phyloP scores from a whole-genome alignment of 305 asterid genomes.

The Stenogyne calaminthoides region DNA sequence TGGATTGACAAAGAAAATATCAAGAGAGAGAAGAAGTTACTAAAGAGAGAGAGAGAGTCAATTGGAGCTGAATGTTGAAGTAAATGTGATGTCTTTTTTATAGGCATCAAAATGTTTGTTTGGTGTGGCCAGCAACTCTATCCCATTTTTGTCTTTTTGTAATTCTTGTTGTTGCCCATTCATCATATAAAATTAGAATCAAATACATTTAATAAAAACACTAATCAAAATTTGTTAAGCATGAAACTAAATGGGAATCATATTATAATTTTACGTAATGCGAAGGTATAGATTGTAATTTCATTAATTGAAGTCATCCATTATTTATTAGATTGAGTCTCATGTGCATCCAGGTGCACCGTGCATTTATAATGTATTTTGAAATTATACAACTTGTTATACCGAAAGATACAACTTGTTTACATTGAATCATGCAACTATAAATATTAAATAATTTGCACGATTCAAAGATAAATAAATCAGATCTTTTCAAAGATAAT shows the following conservation, averaged over 20 bases:
- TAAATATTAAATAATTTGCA: too few species aligned
- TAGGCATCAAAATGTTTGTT: constrained; percentile 37
- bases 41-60: neutral
- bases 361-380: too few species aligned
- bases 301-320: neutral
- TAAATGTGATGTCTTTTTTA: constrained; percentile 42
- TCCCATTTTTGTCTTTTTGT: constrained; percentile 5
- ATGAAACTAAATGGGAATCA: neutral
- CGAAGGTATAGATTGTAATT: too few species aligned
- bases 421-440: too few species aligned
- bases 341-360: too few species aligned
- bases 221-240: neutral
- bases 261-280: neutral
- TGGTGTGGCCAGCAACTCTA: neutral
- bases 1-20: neutral
- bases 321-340: neutral
- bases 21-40: neutral
- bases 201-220: neutral
- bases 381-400: too few species aligned
- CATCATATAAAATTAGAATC: neutral
- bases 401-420: too few species aligned
- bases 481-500: too few species aligned
- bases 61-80: constrained; percentile 21
- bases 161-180: neutral
- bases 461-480: too few species aligned